A percentile compares a stretch with the other conserved stretches of the same genome.
phyloP scores from a whole-genome alignment of 345 rosid genomes.

The Populus ilicifolia region DNA sequence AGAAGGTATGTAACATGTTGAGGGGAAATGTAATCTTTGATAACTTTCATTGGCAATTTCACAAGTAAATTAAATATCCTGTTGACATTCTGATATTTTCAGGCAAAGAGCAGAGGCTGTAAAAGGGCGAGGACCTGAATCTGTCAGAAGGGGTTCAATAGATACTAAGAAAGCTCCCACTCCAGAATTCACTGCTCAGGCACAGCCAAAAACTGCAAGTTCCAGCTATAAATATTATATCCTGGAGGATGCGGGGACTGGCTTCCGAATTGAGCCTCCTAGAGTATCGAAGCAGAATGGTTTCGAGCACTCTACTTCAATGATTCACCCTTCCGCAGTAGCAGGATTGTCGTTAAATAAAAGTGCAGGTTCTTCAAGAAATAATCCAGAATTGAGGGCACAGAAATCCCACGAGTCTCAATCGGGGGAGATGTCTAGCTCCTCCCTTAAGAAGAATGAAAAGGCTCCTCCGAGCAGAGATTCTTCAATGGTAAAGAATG shows the following conservation, averaged over 20 bases:
- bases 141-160: conserved; percentile 60
- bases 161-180: conserved; percentile 41
- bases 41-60: not conserved
- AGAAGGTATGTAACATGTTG: conserved; percentile 14
- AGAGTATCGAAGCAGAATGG: conserved; percentile 22
- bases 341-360: conserved; percentile 26
- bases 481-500: conserved; percentile 35
- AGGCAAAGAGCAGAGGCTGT: conserved; percentile 61
- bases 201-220: conserved; percentile 41
- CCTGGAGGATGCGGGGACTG: conserved; percentile 38
- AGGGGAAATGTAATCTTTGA: not conserved
- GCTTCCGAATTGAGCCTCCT: conserved; percentile 43
- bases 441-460: conserved; percentile 33
- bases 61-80: not conserved
- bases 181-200: conserved; percentile 60
- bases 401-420: conserved; percentile 30
- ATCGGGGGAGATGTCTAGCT: conserved; percentile 30
- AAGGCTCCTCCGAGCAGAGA: conserved; percentile 18
- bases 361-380: conserved; percentile 27
- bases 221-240: conserved; percentile 35
- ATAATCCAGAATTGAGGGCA: conserved; percentile 26
- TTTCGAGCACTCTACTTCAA: conserved; percentile 37
- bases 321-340: conserved; percentile 46
- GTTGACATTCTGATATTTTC: conserved; percentile 1
- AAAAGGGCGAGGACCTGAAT: conserved; percentile 59